A percentile compares a stretch with the other conserved stretches of the same genome.
phyloP scores from a whole-genome alignment of 2,329 filamentous ascomycete genomes.

The Neopestalotiopsis clavispora region DNA sequence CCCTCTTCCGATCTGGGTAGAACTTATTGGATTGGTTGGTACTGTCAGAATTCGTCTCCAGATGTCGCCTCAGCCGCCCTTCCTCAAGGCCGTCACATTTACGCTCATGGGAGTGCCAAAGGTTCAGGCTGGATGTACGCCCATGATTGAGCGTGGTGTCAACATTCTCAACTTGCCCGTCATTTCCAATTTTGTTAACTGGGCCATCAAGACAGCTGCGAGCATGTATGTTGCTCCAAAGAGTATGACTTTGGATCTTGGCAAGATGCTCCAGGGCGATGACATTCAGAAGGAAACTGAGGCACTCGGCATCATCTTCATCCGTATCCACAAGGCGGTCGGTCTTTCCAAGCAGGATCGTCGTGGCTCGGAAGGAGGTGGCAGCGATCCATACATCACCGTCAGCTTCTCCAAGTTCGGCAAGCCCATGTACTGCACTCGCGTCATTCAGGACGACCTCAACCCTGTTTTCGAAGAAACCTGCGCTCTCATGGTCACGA shows the following conservation, averaged over 20 bases:
- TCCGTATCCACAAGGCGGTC: conserved; percentile 86
- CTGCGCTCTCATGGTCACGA: conserved; percentile 82
- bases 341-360: conserved; percentile 91
- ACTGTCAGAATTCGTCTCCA: conserved; percentile 84
- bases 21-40: conserved; percentile 87
- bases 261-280: conserved; percentile 89
- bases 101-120: conserved; percentile 94
- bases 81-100: conserved; percentile 88
- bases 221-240: conserved; percentile 95
- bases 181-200: conserved; percentile 97
- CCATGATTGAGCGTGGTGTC: conserved; percentile 88
- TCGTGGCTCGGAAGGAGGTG: conserved; percentile 81
- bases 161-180: conserved; percentile 91
- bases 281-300: conserved; percentile 88
- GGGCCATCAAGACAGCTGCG: conserved; percentile 84
- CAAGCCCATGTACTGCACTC: conserved; percentile 97
- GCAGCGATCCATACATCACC: conserved; percentile 95
- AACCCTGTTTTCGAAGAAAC: conserved; percentile 94
- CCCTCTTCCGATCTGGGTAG: conserved; percentile 86
- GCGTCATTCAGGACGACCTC: conserved; percentile 92
- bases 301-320: conserved; percentile 87
- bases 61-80: conserved; percentile 88
- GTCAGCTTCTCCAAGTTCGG: conserved; percentile 94
- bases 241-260: conserved; percentile 88
- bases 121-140: conserved; percentile 85